Percentiles rank a stretch among this genome's conserved stretches.
Conservation (phyloP, 2,329 filamentous ascomycete species). For the Aspergillus sp. region DNA sequence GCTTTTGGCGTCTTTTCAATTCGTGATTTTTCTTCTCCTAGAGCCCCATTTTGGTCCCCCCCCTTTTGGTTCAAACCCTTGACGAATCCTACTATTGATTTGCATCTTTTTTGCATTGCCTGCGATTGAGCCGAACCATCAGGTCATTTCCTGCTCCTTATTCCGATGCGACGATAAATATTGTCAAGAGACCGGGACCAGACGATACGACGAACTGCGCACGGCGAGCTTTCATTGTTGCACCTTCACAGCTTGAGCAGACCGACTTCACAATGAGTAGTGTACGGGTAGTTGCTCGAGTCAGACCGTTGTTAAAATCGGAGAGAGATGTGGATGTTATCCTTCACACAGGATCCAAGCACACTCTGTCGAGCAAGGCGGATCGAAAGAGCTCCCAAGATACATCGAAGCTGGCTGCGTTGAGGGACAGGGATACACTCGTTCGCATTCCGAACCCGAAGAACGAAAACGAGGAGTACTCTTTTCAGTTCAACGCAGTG, state of each 20-base stretch:
- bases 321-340: slow-evolving; percentile 89
- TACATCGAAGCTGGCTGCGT: slow-evolving; percentile 26
- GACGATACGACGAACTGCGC: neutral
- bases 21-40: neutral
- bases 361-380: slow-evolving; percentile 17
- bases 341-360: slow-evolving; percentile 61
- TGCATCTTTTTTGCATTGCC: neutral
- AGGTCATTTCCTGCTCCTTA: neutral
- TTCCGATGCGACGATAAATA: slow-evolving; percentile 1
- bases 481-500: slow-evolving; percentile 91
- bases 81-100: neutral
- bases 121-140: too few relatives aligned
- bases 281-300: slow-evolving; percentile 84
- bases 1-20: neutral
- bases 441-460: slow-evolving; percentile 92
- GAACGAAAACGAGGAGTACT: slow-evolving; percentile 86
- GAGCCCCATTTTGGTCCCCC: neutral
- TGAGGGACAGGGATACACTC: slow-evolving; percentile 60
- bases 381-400: slow-evolving; percentile 28
- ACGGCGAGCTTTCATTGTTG: neutral
- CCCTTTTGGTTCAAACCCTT: neutral
- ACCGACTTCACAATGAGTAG: slow-evolving; percentile 37
- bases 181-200: neutral
- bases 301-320: slow-evolving; percentile 81
- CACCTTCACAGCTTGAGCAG: neutral